phyloP scores from a whole-genome alignment of 345 rosid genomes.

The Salix dunnii region DNA sequence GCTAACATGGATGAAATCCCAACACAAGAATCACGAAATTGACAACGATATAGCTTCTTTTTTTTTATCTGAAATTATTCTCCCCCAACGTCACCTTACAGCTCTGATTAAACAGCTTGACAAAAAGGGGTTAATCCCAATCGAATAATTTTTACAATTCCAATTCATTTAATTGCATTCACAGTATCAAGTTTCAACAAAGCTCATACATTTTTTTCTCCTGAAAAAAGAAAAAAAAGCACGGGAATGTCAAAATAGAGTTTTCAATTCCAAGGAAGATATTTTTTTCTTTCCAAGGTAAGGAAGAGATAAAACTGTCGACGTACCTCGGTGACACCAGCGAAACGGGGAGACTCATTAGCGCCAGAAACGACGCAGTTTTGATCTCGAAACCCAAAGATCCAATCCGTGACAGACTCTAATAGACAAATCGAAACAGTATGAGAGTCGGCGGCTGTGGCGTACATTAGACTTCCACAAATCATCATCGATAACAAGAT shows the following conservation, averaged over 20 bases:
- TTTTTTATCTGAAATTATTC: neutral
- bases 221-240: no score
- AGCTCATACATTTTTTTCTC: neutral
- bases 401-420: slow-evolving; percentile 40
- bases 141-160: neutral
- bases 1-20: neutral
- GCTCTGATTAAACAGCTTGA: neutral
- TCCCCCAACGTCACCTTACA: neutral
- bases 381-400: slow-evolving; percentile 50
- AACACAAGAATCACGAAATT: neutral
- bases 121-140: neutral
- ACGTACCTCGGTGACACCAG: slow-evolving; percentile 63
- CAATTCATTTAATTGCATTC: neutral
- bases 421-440: slow-evolving; percentile 44
- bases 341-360: slow-evolving; percentile 30
- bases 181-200: neutral
- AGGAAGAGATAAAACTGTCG: neutral
- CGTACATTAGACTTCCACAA: slow-evolving; percentile 31
- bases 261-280: neutral
- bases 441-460: slow-evolving; percentile 21
- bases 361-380: slow-evolving; percentile 31
- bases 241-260: neutral
- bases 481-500: slow-evolving; percentile 24
- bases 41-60: neutral
- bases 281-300: neutral